These are phyloP conservation scores for Nothophoma quercina DNA, from an alignment of 2,329 filamentous ascomycete genomes.

Conservation along the genomic window DNA sequence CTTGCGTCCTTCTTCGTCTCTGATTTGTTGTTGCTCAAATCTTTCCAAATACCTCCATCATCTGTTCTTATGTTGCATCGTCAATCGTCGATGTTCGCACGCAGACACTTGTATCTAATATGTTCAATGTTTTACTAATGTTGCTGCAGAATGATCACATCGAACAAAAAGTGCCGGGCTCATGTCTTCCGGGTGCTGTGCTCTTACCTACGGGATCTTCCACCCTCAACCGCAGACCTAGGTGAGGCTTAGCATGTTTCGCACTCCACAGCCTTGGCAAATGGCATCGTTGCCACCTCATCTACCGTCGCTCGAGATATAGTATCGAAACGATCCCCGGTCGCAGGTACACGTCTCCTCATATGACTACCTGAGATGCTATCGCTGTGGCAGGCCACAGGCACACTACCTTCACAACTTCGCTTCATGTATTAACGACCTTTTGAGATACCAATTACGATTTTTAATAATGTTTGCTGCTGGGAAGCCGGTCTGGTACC, in stretches of 20 bases:
- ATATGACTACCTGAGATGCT: slow-evolving; percentile 1
- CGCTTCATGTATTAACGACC: slow-evolving; percentile 15
- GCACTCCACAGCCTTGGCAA: slow-evolving; percentile 11
- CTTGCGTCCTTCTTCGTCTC: not conserved
- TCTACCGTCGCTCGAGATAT: slow-evolving; percentile 19
- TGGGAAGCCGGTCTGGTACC: slow-evolving; percentile 35
- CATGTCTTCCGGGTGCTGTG: not conserved
- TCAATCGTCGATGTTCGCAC: too few relatives aligned
- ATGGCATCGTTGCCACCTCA: not conserved
- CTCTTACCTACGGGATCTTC: not conserved
- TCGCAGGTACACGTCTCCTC: not conserved
- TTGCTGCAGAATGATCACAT: too few relatives aligned
- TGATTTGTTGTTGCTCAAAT: not conserved
- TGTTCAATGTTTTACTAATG: too few relatives aligned
- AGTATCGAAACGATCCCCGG: slow-evolving; percentile 10
- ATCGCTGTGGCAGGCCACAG: slow-evolving; percentile 21
- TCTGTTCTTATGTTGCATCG: too few relatives aligned
- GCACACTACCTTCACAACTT: not conserved
- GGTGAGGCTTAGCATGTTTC: slow-evolving; percentile 39
- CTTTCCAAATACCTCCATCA: too few relatives aligned
- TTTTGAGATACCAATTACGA: slow-evolving; percentile 21
- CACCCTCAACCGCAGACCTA: not conserved
- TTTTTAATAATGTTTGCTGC: slow-evolving; percentile 38
- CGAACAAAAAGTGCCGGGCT: too few relatives aligned
- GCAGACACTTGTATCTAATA: too few relatives aligned